Conservation (phyloP, 225 moss, liverwort and hornwort species). For the Marchantia paleacea region DNA sequence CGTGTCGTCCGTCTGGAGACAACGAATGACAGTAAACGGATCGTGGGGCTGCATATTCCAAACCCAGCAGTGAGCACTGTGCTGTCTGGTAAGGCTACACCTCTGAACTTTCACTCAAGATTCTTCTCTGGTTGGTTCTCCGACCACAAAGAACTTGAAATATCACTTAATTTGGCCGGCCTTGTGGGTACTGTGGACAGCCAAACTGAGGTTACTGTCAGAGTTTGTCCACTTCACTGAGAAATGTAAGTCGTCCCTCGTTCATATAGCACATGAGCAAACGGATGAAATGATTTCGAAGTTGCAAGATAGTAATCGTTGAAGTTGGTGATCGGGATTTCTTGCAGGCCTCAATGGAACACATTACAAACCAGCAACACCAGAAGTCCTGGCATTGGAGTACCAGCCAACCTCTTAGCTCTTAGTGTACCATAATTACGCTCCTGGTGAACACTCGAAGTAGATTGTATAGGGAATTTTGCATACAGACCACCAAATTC, state of each 20-base stretch:
- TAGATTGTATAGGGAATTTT: constrained; percentile 10
- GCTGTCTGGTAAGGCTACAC: constrained; percentile 50
- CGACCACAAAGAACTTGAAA: background rate
- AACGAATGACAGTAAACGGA: constrained; percentile 80
- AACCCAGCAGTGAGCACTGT: constrained; percentile 81
- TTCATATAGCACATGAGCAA: background rate
- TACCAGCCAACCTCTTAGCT: constrained; percentile 10
- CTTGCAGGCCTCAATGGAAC: constrained; percentile 21
- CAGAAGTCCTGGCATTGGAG: constrained; percentile 18
- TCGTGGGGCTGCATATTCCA: constrained; percentile 96
- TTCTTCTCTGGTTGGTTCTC: background rate
- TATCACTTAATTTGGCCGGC: background rate
- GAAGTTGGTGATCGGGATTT: background rate
- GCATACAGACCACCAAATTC: background rate
- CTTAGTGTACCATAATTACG: constrained; percentile 9
- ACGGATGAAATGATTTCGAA: too few species aligned
- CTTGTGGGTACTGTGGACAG: background rate
- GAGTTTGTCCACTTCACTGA: background rate
- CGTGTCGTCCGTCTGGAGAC: constrained; percentile 96
- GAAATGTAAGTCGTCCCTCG: background rate
- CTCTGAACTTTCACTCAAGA: background rate
- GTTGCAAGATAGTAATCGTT: background rate
- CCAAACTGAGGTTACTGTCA: background rate
- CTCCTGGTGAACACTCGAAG: background rate
- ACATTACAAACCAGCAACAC: constrained; percentile 17